Evolutionary conservation across 2,329 filamentous ascomycete species (phyloP).

Genomic region (Coniochaeta sp.): DNA sequence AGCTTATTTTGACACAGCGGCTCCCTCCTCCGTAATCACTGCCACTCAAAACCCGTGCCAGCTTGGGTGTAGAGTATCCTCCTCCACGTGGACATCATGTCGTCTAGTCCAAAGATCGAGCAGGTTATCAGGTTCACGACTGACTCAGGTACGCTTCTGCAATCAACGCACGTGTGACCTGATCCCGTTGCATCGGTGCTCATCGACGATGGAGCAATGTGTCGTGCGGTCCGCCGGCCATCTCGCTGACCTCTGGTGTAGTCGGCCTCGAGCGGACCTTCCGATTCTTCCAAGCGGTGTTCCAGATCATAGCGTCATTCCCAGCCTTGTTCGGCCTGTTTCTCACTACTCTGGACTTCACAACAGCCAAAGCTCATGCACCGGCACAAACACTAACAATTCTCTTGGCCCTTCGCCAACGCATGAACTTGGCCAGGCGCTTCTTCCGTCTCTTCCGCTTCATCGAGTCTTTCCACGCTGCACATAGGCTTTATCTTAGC

Average conservation of each 20-base stretch:
- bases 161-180: not conserved
- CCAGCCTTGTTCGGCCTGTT: constrained; percentile 30
- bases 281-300: constrained; percentile 46
- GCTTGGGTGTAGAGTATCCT: no score
- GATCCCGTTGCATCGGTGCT: not conserved
- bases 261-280: constrained; percentile 55
- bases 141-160: constrained; percentile 31
- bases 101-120: constrained; percentile 16
- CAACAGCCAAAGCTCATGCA: constrained; percentile 18
- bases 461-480: constrained; percentile 48
- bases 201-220: not conserved
- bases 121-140: constrained; percentile 37
- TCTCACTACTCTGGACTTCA: constrained; percentile 14
- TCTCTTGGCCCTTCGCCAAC: constrained; percentile 23
- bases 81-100: not conserved
- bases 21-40: no score
- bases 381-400: constrained; percentile 21
- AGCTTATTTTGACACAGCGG: not conserved
- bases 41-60: no score
- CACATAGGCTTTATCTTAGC: constrained; percentile 33
- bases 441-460: constrained; percentile 65
- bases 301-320: constrained; percentile 40
- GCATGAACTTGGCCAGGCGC: constrained; percentile 45
- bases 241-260: constrained; percentile 17
- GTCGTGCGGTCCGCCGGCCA: not conserved